phyloP scores from a whole-genome alignment of 805 yeast genomes.

The Brettanomyces nanus region DNA sequence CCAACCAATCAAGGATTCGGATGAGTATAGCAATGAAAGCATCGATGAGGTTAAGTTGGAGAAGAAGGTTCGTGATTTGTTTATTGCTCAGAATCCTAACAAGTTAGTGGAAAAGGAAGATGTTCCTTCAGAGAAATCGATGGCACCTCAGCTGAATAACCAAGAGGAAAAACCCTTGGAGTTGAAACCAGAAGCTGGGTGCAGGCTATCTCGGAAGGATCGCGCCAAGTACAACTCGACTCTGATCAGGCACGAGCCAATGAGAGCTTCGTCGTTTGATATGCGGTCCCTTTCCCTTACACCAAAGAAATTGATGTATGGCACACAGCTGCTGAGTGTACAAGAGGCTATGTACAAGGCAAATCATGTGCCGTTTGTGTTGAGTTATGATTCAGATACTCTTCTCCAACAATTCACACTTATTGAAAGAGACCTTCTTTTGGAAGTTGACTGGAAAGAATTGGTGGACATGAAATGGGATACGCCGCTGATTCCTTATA shows the following conservation, averaged over 20 bases:
- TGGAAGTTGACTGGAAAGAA: slow-evolving; percentile 89
- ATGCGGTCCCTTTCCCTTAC: slow-evolving; percentile 21
- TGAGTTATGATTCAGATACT: slow-evolving; percentile 57
- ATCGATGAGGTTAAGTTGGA: slow-evolving; percentile 25
- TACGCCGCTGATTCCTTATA: slow-evolving; percentile 54
- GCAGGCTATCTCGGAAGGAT: not conserved
- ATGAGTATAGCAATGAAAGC: slow-evolving; percentile 4
- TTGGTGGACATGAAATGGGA: slow-evolving; percentile 72
- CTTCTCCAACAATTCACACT: slow-evolving; percentile 79
- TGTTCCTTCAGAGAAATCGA: not conserved
- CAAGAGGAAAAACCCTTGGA: not conserved
- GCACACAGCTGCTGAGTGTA: slow-evolving; percentile 18
- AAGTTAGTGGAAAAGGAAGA: slow-evolving; percentile 1
- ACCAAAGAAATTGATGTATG: slow-evolving; percentile 17
- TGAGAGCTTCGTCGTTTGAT: slow-evolving; percentile 19
- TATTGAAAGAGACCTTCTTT: slow-evolving; percentile 75
- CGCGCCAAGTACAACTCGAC: slow-evolving; percentile 4
- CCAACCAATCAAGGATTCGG: no score
- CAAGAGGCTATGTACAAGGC: slow-evolving; percentile 35
- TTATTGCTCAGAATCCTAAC: slow-evolving; percentile 19
- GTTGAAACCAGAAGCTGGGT: not conserved
- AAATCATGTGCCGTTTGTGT: slow-evolving; percentile 73
- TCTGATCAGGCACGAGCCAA: slow-evolving; percentile 5
- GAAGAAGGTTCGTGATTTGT: slow-evolving; percentile 26
- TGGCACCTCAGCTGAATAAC: not conserved